Evolutionary conservation across 1,139 yeast genomes (phyloP).

Genomic region (Hemisphaericaspora xylanilytica): DNA sequence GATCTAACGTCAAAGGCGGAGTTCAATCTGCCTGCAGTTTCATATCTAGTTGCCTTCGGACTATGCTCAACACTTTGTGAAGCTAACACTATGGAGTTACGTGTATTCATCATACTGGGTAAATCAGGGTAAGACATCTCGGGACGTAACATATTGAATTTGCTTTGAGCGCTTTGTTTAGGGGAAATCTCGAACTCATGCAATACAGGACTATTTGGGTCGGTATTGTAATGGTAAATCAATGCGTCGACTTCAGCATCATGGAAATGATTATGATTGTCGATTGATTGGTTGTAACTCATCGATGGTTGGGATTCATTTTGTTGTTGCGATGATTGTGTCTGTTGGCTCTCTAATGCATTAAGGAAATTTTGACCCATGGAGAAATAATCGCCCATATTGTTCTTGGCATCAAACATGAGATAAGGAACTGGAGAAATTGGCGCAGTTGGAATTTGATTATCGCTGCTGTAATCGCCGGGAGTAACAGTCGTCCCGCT

Average conservation of each 20-base stretch:
- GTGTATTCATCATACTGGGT: constrained; percentile 4
- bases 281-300: background rate
- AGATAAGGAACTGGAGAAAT: constrained; percentile 5
- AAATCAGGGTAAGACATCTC: constrained; percentile 6
- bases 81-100: constrained; percentile 5
- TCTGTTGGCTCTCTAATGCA: too few species aligned
- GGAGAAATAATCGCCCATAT: constrained; percentile 1
- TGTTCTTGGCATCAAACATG: constrained; percentile 3
- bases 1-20: constrained; percentile 4
- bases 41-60: constrained; percentile 4
- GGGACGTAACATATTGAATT: constrained; percentile 2
- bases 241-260: constrained; percentile 1
- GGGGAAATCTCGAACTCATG: constrained; percentile 6
- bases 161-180: constrained; percentile 3
- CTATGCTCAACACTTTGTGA: constrained; percentile 6
- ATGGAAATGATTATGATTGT: constrained; percentile 1
- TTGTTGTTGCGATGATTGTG: background rate
- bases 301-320: background rate
- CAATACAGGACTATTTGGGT: constrained; percentile 4
- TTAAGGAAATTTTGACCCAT: background rate
- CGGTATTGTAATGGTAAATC: constrained; percentile 4
- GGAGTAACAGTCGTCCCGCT: constrained; percentile 1
- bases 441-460: constrained; percentile 3
- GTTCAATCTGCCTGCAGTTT: constrained; percentile 3
- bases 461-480: constrained; percentile 2